phyloP scores from a whole-genome alignment of 345 rosid genomes.

The Turritis glabra region DNA sequence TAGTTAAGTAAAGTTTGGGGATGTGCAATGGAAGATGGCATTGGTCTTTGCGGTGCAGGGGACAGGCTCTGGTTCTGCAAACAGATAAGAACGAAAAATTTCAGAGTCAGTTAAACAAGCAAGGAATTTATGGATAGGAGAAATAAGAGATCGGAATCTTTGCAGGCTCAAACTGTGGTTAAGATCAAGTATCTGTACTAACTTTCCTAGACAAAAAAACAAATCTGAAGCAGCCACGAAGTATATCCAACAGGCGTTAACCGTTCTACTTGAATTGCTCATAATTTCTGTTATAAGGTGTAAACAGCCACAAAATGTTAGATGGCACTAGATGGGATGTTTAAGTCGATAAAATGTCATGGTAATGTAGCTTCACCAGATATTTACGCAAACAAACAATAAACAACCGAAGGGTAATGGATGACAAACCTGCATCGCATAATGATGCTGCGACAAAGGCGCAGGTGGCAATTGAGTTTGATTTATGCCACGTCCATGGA shows the following conservation, averaged over 20 bases:
- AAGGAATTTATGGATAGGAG: not conserved
- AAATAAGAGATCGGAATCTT: not conserved
- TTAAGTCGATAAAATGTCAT: not conserved
- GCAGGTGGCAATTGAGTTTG: constrained; percentile 33
- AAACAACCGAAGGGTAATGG: not conserved
- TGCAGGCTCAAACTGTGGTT: not conserved
- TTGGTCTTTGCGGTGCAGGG: constrained; percentile 41
- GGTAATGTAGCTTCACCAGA: constrained; percentile 1
- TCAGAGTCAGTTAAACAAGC: not conserved
- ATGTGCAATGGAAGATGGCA: constrained; percentile 36
- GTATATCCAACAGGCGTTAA: not conserved
- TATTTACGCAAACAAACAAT: not conserved
- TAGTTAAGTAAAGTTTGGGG: constrained; percentile 35
- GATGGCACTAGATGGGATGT: not conserved
- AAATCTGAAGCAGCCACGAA: not conserved
- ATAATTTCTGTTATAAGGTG: not conserved
- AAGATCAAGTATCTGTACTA: not conserved
- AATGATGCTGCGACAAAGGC: constrained; percentile 41
- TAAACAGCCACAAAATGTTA: not conserved
- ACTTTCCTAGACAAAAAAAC: constrained; percentile 1
- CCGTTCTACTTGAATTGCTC: not conserved
- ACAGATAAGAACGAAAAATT: constrained; percentile 1
- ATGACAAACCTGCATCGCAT: constrained; percentile 45
- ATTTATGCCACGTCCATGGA: constrained; percentile 14
- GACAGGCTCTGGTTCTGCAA: constrained; percentile 38